Percentiles rank a stretch among this genome's conserved stretches.
These are phyloP conservation scores for Dendrothele bispora DNA, from an alignment of 768 basidiomycete genomes.

Conservation along the genomic window DNA sequence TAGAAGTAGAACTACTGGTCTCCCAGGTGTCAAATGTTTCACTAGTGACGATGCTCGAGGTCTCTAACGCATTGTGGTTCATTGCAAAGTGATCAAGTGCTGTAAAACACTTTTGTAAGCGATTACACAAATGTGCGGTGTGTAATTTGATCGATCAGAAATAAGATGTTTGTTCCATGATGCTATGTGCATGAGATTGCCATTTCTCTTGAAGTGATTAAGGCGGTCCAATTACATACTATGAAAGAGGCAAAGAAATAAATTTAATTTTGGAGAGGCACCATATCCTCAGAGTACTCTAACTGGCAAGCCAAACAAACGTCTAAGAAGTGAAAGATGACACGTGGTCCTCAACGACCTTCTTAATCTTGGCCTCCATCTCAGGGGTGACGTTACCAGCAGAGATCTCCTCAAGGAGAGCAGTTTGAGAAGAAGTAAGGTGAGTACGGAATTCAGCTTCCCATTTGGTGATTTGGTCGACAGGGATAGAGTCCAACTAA, in stretches of 20 bases:
- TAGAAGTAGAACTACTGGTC: slow-evolving; percentile 11
- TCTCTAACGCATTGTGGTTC: not conserved
- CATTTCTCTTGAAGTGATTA: too few relatives aligned
- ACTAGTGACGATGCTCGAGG: not conserved
- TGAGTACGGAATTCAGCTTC: slow-evolving; percentile 91
- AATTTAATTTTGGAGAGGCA: not conserved
- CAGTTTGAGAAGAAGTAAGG: slow-evolving; percentile 68
- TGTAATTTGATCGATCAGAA: not conserved
- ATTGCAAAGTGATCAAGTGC: too few relatives aligned
- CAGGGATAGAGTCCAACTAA: slow-evolving; percentile 91
- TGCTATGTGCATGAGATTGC: too few relatives aligned
- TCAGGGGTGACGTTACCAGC: slow-evolving; percentile 84
- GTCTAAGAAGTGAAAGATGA: slow-evolving; percentile 69
- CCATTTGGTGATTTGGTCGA: slow-evolving; percentile 93
- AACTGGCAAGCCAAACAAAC: not conserved
- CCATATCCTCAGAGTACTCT: not conserved
- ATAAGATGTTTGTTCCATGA: not conserved
- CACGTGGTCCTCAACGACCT: slow-evolving; percentile 88
- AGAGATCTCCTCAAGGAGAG: slow-evolving; percentile 83
- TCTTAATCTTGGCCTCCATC: slow-evolving; percentile 93
- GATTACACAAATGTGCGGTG: not conserved
- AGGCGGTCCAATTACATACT: too few relatives aligned
- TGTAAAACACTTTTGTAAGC: too few relatives aligned
- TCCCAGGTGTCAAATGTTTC: not conserved
- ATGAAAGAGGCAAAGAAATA: not conserved